Percentiles rank a stretch among this genome's conserved stretches.
phyloP scores from a whole-genome alignment of 306 rosid species.

The Parietaria judaica region DNA sequence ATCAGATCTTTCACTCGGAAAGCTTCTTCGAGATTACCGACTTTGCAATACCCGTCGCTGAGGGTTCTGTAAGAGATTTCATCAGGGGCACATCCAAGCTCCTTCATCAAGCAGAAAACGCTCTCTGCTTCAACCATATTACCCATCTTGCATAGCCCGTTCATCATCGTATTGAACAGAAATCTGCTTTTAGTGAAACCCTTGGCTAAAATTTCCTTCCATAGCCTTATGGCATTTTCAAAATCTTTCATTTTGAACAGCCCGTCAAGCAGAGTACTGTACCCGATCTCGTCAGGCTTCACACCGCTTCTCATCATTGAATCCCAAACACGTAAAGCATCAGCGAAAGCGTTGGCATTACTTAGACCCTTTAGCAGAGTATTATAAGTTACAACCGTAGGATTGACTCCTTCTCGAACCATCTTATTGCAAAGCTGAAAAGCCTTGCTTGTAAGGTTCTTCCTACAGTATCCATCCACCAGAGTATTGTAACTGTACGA shows the following conservation, averaged over 20 bases:
- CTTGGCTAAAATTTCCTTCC: conserved; percentile 56
- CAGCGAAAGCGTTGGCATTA: conserved; percentile 32
- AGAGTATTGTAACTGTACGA: conserved; percentile 41
- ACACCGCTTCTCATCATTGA: conserved; percentile 53
- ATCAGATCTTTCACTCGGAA: conserved; percentile 48
- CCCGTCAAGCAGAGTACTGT: conserved; percentile 65
- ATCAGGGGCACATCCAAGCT: conserved; percentile 62
- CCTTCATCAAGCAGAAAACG: conserved; percentile 58
- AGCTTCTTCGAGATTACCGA: conserved; percentile 54
- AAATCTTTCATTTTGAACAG: conserved; percentile 53
- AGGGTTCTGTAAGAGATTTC: conserved; percentile 63
- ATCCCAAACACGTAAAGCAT: conserved; percentile 57
- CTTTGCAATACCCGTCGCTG: conserved; percentile 62
- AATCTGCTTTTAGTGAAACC: conserved; percentile 46
- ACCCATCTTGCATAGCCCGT: conserved; percentile 76
- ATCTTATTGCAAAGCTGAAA: conserved; percentile 55
- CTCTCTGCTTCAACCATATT: conserved; percentile 56
- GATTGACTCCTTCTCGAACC: conserved; percentile 41
- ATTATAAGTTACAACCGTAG: conserved; percentile 60
- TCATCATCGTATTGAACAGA: conserved; percentile 63
- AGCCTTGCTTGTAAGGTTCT: conserved; percentile 25
- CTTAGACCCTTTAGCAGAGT: conserved; percentile 58
- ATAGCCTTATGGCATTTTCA: conserved; percentile 41
- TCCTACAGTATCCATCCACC: conserved; percentile 32
- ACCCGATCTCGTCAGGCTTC: conserved; percentile 57